A percentile compares a stretch with the other conserved stretches of the same genome.
phyloP scores from a whole-genome alignment of 1,284 basidiomycete species.

The Pisolithus thermaeus region DNA sequence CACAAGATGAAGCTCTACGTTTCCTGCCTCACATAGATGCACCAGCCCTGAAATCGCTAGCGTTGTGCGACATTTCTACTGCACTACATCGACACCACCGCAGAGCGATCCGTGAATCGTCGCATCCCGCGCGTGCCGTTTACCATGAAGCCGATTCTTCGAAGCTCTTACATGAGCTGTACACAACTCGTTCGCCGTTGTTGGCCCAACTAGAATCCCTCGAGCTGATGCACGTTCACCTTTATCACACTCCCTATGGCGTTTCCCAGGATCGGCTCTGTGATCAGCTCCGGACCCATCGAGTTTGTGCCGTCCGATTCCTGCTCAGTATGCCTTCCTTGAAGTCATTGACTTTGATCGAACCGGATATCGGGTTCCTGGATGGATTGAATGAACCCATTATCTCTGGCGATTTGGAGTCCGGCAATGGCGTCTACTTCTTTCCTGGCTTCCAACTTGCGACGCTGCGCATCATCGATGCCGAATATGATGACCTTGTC shows the following conservation, averaged over 20 bases:
- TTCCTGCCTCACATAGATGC: not conserved
- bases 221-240: not conserved
- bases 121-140: not conserved
- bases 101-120: not conserved
- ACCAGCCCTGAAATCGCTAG: conserved; percentile 5
- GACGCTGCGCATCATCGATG: not conserved
- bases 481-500: not conserved
- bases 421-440: not conserved
- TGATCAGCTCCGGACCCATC: not conserved
- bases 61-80: conserved; percentile 3
- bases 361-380: conserved; percentile 1
- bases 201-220: conserved; percentile 4
- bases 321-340: conserved; percentile 2
- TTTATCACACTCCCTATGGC: not conserved
- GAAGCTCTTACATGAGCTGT: not conserved
- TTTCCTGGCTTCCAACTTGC: not conserved
- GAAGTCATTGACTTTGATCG: not conserved
- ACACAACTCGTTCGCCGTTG: not conserved
- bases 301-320: not conserved
- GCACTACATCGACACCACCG: not conserved
- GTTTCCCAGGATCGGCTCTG: not conserved
- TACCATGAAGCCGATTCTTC: not conserved
- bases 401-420: too few species aligned
- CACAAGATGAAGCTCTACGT: conserved; percentile 3
- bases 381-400: conserved; percentile 2